Evolutionary conservation across 192 early-diverging fungal genomes (phyloP).

Genomic region (Anaeromyces robustus): DNA sequence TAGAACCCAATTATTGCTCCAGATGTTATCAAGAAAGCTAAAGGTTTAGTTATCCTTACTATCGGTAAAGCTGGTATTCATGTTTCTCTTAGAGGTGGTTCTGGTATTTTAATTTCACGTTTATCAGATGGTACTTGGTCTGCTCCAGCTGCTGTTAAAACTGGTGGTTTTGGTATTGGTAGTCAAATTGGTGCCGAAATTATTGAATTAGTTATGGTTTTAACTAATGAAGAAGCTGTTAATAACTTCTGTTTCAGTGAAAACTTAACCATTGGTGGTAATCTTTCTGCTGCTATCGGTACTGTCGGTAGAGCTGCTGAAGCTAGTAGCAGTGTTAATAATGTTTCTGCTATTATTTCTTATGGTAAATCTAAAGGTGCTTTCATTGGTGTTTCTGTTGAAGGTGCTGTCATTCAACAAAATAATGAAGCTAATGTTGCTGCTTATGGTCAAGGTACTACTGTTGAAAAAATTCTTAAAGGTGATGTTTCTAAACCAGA

Average conservation of each 20-base stretch:
- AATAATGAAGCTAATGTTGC: neutral
- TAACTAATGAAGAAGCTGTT: neutral
- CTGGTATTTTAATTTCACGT: neutral
- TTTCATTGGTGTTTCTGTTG: neutral
- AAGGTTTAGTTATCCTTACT: neutral
- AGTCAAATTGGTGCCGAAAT: neutral
- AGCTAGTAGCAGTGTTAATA: neutral
- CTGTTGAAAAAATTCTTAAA: neutral
- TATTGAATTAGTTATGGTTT: neutral
- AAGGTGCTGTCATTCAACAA: neutral
- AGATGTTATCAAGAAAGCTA: neutral
- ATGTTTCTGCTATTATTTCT: neutral
- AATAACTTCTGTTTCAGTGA: neutral
- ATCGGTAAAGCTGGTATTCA: neutral
- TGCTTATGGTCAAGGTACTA: neutral
- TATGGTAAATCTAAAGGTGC: neutral
- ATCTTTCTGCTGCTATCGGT: neutral
- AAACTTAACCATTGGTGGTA: neutral
- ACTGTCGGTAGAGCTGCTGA: neutral
- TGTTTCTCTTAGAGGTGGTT: neutral
- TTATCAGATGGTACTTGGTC: neutral
- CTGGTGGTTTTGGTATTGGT: neutral
- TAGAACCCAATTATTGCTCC: neutral
- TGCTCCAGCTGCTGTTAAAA: neutral
- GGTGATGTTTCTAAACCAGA: neutral